Base-by-base conservation (phyloP, 192 early-diverging fungal genomes). In the Rhizophagus sp. region DNA sequence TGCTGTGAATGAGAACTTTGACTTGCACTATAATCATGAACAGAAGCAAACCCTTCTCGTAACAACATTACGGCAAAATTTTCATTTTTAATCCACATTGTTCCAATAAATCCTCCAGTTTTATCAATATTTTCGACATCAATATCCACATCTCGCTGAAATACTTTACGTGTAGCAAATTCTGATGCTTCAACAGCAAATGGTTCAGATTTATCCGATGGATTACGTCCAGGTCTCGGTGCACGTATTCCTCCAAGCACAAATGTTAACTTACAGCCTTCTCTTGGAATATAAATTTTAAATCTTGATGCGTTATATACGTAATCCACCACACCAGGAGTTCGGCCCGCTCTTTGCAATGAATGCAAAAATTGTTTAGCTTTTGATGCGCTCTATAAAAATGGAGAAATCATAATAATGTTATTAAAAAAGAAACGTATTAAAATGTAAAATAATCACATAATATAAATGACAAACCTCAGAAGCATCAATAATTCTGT, bases 81-180 rank as follows among this genome's bases (percentile, higher is more conserved):
- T 39, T 90, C 84, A 47, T 80, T 85, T 50, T 90, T 88, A 76
- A 92, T 79, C 84, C 92, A 96, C 80, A 99, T 81, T n/a, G 91
- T 85, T 17, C 97, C 97, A 77, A 98, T 94, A 75, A 98, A 99
- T 2, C 92, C 94, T 44, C 98, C 97, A 47, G 90, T 90, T 87
- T 97, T 97, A 83, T 99, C 98, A 22, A 92, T 83, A 17, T 90
- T 89, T 81, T 98, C 98, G 39, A 98, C 86, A 73, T 93, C 92
- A 63, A 97, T 87, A 80, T 99, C 95, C 12, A 96, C 95, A 82
- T 99, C 96, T 72, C 96, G 94, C 87, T 99, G 98, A 79, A 98
- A 88, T 79, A 86, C 85, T 44, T 83, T 82, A 49, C 87, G 86
- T 50, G 82, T 86, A 4, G 92, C 87, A 83, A 92, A 92, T 8